Evolutionary conservation across 2,329 filamentous ascomycete species (phyloP), one percentile per base, ranked within the genome.

Genomic region (Aschersonia sp.): DNA sequence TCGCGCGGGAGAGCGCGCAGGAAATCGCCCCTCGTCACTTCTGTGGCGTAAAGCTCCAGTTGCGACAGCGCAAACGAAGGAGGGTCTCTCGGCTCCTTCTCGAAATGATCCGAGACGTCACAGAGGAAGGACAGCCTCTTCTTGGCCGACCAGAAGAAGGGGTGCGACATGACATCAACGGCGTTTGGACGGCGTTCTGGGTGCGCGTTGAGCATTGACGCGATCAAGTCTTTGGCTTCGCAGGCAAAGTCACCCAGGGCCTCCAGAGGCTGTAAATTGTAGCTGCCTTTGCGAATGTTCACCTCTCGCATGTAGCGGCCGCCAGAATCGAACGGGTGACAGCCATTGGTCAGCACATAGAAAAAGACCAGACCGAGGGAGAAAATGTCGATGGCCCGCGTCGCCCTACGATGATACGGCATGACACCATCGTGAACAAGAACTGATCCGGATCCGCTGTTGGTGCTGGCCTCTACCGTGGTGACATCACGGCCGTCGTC

Each of bases 311-410:
- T 94, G 70, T 92, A 97, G 45, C 87, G 81, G 59, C 92, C 88
- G 48, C 92, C 89, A 52, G 88, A 89, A 60, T 96, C 90, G 58
- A 94, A 98, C 0, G 92, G 92, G 63, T 98, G 92, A 1, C 76
- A 79, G 12, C 92, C 92, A 52, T 88, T 85, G 1, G 90, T 96
- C 50, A 98, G 73, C n/a, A 97, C 89, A 62, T 96, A 98, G 68
- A 89, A 97, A 70, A 96, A 98, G n/a, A 98, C 88, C 47, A 95
- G 83, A 1, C 92, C 92, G 37, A 98, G 76, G 0, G 89, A 95
- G 68, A 98, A 98, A 30, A 98, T 95, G 60, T 98, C 92, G 51
- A 97, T 96, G 7, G 92, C 87, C 43, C 92, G 83, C 43, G 94
- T 98, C 6, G 94, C 90, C 46, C 92, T 85, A 50, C 88, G 82